Evolutionary conservation across 225 moss, liverwort and hornwort genomes (phyloP), one percentile per base, ranked within the genome.

Genomic region (Lunularia cruciata): DNA sequence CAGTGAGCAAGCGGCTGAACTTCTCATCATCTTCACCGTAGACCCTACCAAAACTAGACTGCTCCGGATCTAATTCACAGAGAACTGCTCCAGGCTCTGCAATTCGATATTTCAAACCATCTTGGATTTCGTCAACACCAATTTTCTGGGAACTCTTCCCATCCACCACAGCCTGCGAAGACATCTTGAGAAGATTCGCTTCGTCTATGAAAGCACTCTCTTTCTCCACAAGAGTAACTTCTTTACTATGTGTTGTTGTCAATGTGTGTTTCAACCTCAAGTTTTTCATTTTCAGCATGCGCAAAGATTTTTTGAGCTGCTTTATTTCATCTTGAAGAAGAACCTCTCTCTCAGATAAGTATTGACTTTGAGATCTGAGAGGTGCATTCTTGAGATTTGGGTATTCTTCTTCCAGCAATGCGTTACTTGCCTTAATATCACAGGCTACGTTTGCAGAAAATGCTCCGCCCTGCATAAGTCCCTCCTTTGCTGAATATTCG

Each of bases 181-280:
- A 61, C 65, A 62, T 23, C 60, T 55, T 65, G 27, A 70, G 20
- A n/a, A 61, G 49, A 30, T 43, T 23, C 12, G 77, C 53, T 57
- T 81, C 77, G 1, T 35, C 76, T 7, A 46, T 55, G 26, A 75
- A 65, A 11, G 12, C 31, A 37, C 48, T 30, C 57, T 79, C 73
- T 9, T 31, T 58, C 26, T 28, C 39, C 19, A 65, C 9, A 19
- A 62, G 39, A 11, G 25, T 27, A 9, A 57, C 39, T 3, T 58
- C 40, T 51, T 52, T 51, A 11, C 23, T 18, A 1, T 49, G 12
- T 20, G 14, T 31, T 23, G 13, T 20, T 7, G 11, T 26, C 5
- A 51, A 67, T 32, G 8, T 52, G 14, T 23, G 19, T 22, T 12
- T 67, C 13, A 49, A 33, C n/a, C 28, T 12, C 9, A 54, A 10